Base-by-base conservation (phyloP, 2,329 filamentous ascomycete species). In the Curvularia eragrostidis region DNA sequence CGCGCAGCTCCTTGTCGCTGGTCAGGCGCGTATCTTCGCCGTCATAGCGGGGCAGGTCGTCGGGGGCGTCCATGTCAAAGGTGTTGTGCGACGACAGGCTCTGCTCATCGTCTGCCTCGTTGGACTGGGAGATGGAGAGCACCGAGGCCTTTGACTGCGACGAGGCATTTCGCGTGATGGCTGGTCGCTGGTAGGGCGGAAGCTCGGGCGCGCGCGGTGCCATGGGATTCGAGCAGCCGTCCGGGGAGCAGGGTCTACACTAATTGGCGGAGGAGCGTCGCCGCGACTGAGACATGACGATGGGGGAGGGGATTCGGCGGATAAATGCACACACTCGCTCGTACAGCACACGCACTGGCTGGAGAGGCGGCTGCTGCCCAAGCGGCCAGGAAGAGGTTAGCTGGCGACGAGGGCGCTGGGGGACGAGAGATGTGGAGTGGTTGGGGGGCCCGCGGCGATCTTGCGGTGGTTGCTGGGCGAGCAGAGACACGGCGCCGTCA, bases 21-120 rank as follows among this genome's bases (percentile, higher is more conserved):
- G 95, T 98, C 54, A 90, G 86, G n/a, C 94, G 85, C 23, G 88
- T 91, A 77, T 99, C 95, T 75, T 98, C 92, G 61, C 91, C 92
- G 2, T 84, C 83, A 75, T 96, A 97, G 56, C 86, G 83, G 53
- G 85, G 80, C 19, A 58, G 59, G 24, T 66, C 55, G 47, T 52
- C 41, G 51, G 66, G 64, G 56, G 76, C 77, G 43, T 72, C 72
- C 74, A 77, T 77, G 58, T 63, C 69, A 54, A 64, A 67, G 62
- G 59, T 64, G 38, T 65, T 51, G 26, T 75, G 70, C 42, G 69
- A 72, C 43, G 72, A 75, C 52, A 72, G 62, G 53, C 73, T 75
- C 59, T 76, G 76, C 69, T 80, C 78, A 71, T 80, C 78, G 66
- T 80, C 78, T 60, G 77, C 78, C 64, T 77, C 77, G 74, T 78